Evolutionary conservation across 192 early-diverging fungal genomes (phyloP), one percentile per base, ranked within the genome.

Genomic region (Dimargaris xerosporica): DNA sequence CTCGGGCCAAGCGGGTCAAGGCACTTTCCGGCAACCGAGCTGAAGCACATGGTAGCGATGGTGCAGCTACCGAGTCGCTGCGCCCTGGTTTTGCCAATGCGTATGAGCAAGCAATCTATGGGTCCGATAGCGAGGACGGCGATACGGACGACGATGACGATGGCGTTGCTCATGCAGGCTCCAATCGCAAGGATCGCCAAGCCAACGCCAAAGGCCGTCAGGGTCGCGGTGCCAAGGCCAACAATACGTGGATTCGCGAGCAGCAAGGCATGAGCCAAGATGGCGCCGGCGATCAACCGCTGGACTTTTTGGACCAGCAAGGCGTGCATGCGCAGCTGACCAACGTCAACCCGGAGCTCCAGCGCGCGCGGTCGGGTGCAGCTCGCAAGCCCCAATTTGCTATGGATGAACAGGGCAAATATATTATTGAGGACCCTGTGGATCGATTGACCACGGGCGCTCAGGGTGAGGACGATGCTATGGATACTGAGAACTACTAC

Each of bases 261-360:
- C n/a, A n/a, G n/a, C n/a, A n/a, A n/a, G n/a, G n/a, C n/a, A n/a
- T n/a, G n/a, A n/a, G n/a, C n/a, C n/a, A n/a, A n/a, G 80, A 82
- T 48, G 79, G 76, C 19, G 78, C 82, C 44, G 80, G 78, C 0
- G n/a, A n/a, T n/a, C n/a, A n/a, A n/a, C 86, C 86, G 30, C 66
- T 96, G 44, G 96, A 99, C 77, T 94, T 97, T 68, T 73, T 99
- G 65, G 93, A 96, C 71, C 77, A 82, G 26, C n/a, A n/a, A n/a
- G 72, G 80, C 50, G 88, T 90, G 25, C 85, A 96, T 29, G 80
- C 82, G 10, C 80, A 78, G 56, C 73, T 85, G 41, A 73, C 81
- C 16, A 64, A 63, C 10, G 56, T 62, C 16, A 66, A 77, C 44
- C 75, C 75, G 51, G 54, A 46, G 46, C 67, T 66, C 42, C 67